These are phyloP conservation scores for Umbilicus rupestris DNA, from an alignment of 164 flowering plant genomes.

Conservation along the genomic window DNA sequence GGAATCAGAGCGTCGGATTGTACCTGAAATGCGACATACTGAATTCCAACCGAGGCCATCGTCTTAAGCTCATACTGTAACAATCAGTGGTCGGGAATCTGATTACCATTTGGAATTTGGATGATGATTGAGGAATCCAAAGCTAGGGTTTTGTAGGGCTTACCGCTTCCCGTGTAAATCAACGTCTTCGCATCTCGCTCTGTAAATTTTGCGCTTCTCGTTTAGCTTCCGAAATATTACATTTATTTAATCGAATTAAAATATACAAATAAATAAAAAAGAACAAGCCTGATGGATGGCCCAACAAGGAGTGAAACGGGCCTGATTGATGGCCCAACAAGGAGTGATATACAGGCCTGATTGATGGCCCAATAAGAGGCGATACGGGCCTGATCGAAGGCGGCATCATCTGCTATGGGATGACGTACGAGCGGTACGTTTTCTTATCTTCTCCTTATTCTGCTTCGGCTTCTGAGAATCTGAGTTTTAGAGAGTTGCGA, in stretches of 20 bases:
- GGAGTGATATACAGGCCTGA: too few relatives aligned
- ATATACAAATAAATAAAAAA: too few relatives aligned
- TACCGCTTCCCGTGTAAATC: not conserved
- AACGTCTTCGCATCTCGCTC: not conserved
- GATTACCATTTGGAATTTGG: not conserved
- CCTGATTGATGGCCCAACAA: too few relatives aligned
- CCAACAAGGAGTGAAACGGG: too few relatives aligned
- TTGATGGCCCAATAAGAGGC: too few relatives aligned
- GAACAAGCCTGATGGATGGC: too few relatives aligned
- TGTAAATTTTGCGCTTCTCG: not conserved
- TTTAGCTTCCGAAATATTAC: too few relatives aligned
- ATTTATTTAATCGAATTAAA: too few relatives aligned
- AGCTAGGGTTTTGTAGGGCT: not conserved
- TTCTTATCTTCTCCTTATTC: not conserved
- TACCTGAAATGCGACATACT: not conserved
- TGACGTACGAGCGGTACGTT: too few relatives aligned
- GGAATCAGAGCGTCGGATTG: not conserved
- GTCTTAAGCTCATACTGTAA: not conserved
- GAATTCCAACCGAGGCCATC: constrained; percentile 1
- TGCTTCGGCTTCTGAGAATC: not conserved
- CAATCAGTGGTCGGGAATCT: not conserved
- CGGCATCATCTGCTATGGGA: too few relatives aligned
- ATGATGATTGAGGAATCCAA: not conserved
- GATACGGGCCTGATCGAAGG: too few relatives aligned
- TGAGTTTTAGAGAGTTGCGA: too few relatives aligned